Conservation (phyloP, 83 land plant genomes). For the Diphasiastrum complanatum region DNA sequence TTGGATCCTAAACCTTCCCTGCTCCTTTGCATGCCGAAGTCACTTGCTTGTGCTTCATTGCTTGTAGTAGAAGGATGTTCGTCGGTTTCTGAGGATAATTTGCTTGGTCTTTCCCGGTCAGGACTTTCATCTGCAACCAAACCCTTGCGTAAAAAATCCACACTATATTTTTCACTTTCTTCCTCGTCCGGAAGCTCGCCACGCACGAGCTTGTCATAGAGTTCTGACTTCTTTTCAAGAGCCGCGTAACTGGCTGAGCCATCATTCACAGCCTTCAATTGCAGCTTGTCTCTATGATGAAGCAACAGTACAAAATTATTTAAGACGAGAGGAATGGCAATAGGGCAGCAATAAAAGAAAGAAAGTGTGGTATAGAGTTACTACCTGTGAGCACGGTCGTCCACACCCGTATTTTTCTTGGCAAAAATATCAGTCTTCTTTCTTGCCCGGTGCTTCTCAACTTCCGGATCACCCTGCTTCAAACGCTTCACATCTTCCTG, state of each 20-base stretch:
- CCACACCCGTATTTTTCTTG: slow-evolving; percentile 77
- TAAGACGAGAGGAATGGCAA: not conserved
- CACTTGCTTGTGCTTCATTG: slow-evolving; percentile 1
- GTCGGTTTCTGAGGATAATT: slow-evolving; percentile 9
- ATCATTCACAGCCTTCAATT: slow-evolving; percentile 70
- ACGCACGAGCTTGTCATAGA: slow-evolving; percentile 72
- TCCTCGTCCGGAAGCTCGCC: slow-evolving; percentile 96
- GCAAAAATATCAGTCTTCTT: slow-evolving; percentile 56
- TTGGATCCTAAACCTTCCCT: slow-evolving; percentile 15
- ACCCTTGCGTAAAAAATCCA: slow-evolving; percentile 78
- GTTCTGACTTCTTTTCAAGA: slow-evolving; percentile 74
- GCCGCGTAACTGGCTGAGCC: slow-evolving; percentile 89
- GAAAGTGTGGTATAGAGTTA: not conserved
- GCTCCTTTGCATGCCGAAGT: no score
- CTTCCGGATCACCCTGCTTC: slow-evolving; percentile 43
- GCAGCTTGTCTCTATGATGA: slow-evolving; percentile 72
- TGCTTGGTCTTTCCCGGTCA: slow-evolving; percentile 14
- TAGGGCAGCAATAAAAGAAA: not conserved
- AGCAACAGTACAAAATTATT: not conserved
- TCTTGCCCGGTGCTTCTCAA: slow-evolving; percentile 45
- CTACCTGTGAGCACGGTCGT: slow-evolving; percentile 61
- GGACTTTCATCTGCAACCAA: slow-evolving; percentile 40
- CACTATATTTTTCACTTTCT: slow-evolving; percentile 90
- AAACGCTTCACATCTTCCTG: slow-evolving; percentile 62
- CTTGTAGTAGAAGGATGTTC: slow-evolving; percentile 7